Conservation (phyloP, 192 early-diverging fungal genomes). For the Gonapodya prolifera region DNA sequence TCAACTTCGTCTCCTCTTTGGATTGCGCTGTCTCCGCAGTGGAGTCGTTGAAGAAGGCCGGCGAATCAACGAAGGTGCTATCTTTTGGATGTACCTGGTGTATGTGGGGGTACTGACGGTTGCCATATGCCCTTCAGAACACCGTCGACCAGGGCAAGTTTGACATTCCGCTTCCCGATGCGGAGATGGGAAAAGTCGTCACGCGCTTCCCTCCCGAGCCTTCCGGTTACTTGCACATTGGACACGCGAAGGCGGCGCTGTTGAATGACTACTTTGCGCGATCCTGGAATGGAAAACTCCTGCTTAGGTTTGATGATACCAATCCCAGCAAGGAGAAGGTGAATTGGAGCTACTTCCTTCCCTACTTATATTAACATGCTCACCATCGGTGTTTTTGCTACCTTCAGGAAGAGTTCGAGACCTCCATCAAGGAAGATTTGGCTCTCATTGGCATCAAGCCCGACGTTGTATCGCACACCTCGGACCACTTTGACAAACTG, state of each 20-base stretch:
- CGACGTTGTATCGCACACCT: conserved; percentile 73
- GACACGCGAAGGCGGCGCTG: conserved; percentile 97
- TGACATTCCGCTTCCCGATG: conserved; percentile 75
- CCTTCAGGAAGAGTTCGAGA: conserved; percentile 77
- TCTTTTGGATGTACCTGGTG: background rate
- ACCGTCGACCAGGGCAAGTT: conserved; percentile 74
- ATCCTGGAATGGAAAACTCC: conserved; percentile 78
- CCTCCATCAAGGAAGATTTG: conserved; percentile 89
- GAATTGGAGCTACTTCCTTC: too few relatives aligned
- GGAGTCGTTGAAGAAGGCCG: conserved; percentile 24
- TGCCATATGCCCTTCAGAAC: background rate
- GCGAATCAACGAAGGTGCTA: conserved; percentile 31
- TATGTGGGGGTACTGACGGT: background rate
- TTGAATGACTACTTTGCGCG: conserved; percentile 95
- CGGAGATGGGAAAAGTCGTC: conserved; percentile 79
- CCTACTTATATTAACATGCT: too few relatives aligned
- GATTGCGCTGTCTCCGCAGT: conserved; percentile 35
- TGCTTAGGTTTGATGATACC: conserved; percentile 96
- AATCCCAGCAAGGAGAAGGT: conserved; percentile 94
- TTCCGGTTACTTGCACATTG: conserved; percentile 96
- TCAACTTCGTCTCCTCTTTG: conserved; percentile 50
- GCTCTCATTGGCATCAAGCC: conserved; percentile 67
- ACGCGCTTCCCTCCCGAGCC: conserved; percentile 99
- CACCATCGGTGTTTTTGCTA: too few relatives aligned
- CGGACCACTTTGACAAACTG: conserved; percentile 79